phyloP scores from a whole-genome alignment of 2,329 filamentous ascomycete species.

The Seiridium cupressi region DNA sequence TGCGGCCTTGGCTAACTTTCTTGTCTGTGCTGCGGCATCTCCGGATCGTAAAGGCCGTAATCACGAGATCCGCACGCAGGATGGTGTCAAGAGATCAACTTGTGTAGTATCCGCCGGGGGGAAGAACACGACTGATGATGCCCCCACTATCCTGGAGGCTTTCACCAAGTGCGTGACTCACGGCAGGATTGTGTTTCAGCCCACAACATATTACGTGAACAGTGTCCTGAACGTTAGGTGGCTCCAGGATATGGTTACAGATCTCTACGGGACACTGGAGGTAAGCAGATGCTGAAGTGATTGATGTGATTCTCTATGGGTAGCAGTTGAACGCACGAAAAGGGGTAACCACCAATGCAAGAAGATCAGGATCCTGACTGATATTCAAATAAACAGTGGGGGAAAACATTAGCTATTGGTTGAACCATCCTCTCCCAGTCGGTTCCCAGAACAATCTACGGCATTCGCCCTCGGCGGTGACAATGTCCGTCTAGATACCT shows the following conservation, averaged over 20 bases:
- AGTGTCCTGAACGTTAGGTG: slow-evolving; percentile 41
- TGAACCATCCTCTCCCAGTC: slow-evolving; percentile 45
- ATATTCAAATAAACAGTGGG: neutral
- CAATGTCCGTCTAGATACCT: slow-evolving; percentile 42
- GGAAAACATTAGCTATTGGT: slow-evolving; percentile 40
- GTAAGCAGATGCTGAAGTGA: slow-evolving; percentile 38
- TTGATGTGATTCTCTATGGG: neutral
- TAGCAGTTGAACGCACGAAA: neutral
- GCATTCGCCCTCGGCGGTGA: slow-evolving; percentile 55
- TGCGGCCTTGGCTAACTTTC: no score
- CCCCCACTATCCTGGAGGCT: slow-evolving; percentile 37
- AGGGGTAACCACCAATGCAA: neutral
- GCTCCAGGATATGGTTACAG: slow-evolving; percentile 39
- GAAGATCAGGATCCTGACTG: no score
- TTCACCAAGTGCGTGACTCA: slow-evolving; percentile 34
- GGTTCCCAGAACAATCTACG: slow-evolving; percentile 55
- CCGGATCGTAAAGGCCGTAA: no score
- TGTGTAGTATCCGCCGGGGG: no score
- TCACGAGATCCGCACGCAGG: no score
- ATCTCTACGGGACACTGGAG: slow-evolving; percentile 32
- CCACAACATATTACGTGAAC: slow-evolving; percentile 41
- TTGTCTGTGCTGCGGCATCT: no score
- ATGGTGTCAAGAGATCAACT: no score
- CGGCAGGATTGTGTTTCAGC: slow-evolving; percentile 38
- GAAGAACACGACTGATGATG: slow-evolving; percentile 27